Percentiles rank a stretch among this genome's conserved stretches.
These are phyloP conservation scores for Curvularia sp. DNA, from an alignment of 2,329 filamentous ascomycete species.

Conservation along the genomic window DNA sequence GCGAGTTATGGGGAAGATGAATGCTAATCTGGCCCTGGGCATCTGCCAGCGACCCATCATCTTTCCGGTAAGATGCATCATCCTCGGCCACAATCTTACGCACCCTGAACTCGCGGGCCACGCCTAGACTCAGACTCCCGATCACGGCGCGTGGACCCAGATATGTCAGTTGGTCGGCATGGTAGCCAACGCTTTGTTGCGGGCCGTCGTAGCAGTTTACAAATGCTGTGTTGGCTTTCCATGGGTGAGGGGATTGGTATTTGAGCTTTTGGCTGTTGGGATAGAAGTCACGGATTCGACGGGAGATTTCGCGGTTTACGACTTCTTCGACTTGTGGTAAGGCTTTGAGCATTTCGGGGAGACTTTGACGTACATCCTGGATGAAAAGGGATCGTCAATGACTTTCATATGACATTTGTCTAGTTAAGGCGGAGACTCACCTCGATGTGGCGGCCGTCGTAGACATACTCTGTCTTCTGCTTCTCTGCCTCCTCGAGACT, in stretches of 20 bases:
- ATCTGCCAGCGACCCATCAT: slow-evolving; percentile 58
- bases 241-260: slow-evolving; percentile 74
- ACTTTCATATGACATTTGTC: no score
- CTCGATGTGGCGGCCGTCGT: slow-evolving; percentile 78
- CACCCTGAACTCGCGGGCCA: slow-evolving; percentile 91
- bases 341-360: slow-evolving; percentile 74
- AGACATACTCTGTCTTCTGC: slow-evolving; percentile 82
- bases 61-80: slow-evolving; percentile 56
- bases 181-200: slow-evolving; percentile 85
- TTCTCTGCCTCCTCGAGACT: slow-evolving; percentile 70
- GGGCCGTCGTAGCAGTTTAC: slow-evolving; percentile 92
- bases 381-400: no score
- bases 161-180: slow-evolving; percentile 92
- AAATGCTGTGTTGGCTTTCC: slow-evolving; percentile 88
- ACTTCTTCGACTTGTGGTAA: slow-evolving; percentile 72
- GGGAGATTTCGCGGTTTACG: slow-evolving; percentile 79
- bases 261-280: slow-evolving; percentile 74
- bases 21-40: slow-evolving; percentile 87
- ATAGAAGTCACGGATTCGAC: slow-evolving; percentile 72
- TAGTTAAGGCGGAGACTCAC: slow-evolving; percentile 45
- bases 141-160: slow-evolving; percentile 88
- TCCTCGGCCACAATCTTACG: slow-evolving; percentile 72
- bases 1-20: slow-evolving; percentile 90
- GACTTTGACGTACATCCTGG: slow-evolving; percentile 74
- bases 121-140: slow-evolving; percentile 87